Evolutionary conservation across 2,329 filamentous ascomycete genomes (phyloP).

Genomic region (Beauveria scarabaeidicola): DNA sequence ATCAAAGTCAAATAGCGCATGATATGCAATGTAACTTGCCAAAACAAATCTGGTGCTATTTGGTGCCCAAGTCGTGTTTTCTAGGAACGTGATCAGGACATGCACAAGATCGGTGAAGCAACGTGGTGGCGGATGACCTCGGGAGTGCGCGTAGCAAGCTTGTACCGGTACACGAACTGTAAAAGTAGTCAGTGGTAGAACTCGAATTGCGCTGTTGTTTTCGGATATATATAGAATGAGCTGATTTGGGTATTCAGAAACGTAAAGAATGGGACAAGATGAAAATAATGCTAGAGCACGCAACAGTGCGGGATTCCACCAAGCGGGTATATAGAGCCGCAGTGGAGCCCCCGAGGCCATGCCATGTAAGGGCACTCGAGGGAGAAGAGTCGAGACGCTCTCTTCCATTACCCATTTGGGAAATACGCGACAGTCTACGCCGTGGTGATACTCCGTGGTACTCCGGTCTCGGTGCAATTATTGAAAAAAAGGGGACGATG

Average conservation of each 20-base stretch:
- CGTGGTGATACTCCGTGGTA: not conserved
- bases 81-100: not conserved
- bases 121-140: not conserved
- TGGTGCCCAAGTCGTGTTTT: not conserved
- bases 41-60: not conserved
- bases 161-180: not conserved
- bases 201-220: not conserved
- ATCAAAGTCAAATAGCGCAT: not conserved
- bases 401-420: not conserved
- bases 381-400: not conserved
- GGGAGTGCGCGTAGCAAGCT: slow-evolving; percentile 1
- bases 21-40: not conserved
- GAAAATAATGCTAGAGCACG: not conserved
- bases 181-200: not conserved
- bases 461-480: not conserved
- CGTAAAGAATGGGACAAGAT: slow-evolving; percentile 1
- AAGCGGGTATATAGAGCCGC: slow-evolving; percentile 5
- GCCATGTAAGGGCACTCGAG: not conserved
- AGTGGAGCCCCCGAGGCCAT: slow-evolving; percentile 1
- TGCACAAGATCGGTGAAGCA: not conserved
- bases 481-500: not conserved
- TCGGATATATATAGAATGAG: not conserved
- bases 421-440: not conserved
- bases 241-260: not conserved
- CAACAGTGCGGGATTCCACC: slow-evolving; percentile 4